Conservation (phyloP, 2,329 filamentous ascomycete species). For the Cladosporium sp. region DNA sequence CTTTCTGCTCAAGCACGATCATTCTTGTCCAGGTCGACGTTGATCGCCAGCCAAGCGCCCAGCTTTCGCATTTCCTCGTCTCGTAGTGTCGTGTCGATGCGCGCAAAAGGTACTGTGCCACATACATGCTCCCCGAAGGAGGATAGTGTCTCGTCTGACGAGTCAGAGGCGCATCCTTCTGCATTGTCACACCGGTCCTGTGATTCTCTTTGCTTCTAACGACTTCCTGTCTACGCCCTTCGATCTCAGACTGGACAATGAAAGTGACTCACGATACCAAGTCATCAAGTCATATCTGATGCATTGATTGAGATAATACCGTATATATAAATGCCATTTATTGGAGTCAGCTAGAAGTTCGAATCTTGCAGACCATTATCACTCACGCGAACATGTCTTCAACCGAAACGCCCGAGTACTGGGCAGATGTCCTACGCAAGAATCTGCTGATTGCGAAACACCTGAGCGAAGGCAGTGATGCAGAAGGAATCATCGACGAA, state of each 20-base stretch:
- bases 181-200: not conserved
- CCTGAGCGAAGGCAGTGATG: not conserved
- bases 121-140: no score
- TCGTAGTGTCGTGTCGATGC: no score
- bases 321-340: no score
- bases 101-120: no score
- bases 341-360: no score
- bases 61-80: no score
- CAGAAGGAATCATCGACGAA: slow-evolving; percentile 14
- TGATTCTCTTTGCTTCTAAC: not conserved
- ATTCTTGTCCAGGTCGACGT: no score
- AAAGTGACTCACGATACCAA: not conserved
- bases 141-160: not conserved
- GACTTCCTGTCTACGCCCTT: not conserved
- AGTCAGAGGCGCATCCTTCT: not conserved
- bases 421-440: slow-evolving; percentile 5
- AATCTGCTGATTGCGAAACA: slow-evolving; percentile 1
- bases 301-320: not conserved
- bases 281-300: no score
- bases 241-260: not conserved
- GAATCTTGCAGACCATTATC: not conserved
- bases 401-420: slow-evolving; percentile 6
- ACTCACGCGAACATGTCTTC: not conserved
- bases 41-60: no score
- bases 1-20: no score